Evolutionary conservation across 305 asterid genomes (phyloP), one percentile per base, ranked within the genome.

Genomic region (Rubia tinctorum): DNA sequence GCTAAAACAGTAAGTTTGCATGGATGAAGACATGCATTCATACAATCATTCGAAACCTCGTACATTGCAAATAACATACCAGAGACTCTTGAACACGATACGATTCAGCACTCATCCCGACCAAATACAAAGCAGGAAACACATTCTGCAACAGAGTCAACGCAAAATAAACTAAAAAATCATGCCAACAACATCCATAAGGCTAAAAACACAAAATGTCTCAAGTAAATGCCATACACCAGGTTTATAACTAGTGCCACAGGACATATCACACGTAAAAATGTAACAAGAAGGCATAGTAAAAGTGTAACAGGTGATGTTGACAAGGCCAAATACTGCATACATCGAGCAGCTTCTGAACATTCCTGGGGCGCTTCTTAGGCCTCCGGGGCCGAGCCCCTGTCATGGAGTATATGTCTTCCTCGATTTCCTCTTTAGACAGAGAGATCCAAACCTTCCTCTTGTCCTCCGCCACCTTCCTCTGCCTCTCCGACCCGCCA

Each of bases 401-500:
- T 22, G 98, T 91, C 79, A 91, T 55, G 44, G 98, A 82, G 55
- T 89, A 93, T 56, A 93, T 74, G 74, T 93, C 98, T 73, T 93
- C 98, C 43, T 93, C 98, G 66, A 93, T 93, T 84, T 93, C 98
- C 68, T 90, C 97, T 73, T 71, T 88, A 25, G 97, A 87, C 9
- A 93, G 81, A 37, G 97, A 88, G 81, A 91, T 84, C 97, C 94
- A 91, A 18, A 93, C 44, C 86, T 75, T 91, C 89, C 83, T 85
- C 84, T 84, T 88, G 25, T 78, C 84, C 74, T 82, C 83, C 76
- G 77, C 75, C 60, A 44, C 64, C 69, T 76, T 86, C 89, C 69
- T 73, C 77, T 67, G 85, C 81, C 63, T 75, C 72, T 60, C 82
- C 73, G 74, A 69, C 51, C 73, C 80, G 18, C 30, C 39, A 20